Percentiles rank a stretch among this genome's conserved stretches.
These are phyloP conservation scores for Aspergillus neotritici DNA, from an alignment of 2,329 filamentous ascomycete species.

Conservation along the genomic window DNA sequence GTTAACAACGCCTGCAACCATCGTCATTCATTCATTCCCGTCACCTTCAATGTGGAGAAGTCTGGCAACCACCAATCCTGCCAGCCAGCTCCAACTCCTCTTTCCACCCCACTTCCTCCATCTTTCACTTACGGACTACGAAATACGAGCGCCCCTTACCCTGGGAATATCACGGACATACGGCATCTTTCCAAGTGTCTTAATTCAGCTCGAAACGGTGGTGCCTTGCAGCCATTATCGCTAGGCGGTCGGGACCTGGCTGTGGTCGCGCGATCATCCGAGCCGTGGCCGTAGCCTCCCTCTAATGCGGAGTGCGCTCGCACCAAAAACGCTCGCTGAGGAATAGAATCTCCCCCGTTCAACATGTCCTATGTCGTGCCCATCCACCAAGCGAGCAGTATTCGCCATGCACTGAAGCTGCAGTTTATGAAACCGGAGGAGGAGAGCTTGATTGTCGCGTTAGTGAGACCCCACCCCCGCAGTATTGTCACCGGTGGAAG, in stretches of 20 bases:
- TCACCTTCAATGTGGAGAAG: neutral
- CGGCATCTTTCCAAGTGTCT: neutral
- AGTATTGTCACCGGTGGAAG: too few relatives aligned
- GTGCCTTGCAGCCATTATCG: too few relatives aligned
- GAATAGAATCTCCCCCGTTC: neutral
- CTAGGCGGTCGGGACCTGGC: too few relatives aligned
- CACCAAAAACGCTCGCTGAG: too few relatives aligned
- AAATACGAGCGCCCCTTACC: too few relatives aligned
- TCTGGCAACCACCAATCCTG: neutral
- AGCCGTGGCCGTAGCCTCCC: too few relatives aligned
- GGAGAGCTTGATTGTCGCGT: slow-evolving; percentile 85
- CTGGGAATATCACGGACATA: neutral
- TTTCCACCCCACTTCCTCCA: neutral
- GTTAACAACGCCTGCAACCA: slow-evolving; percentile 7
- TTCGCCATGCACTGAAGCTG: slow-evolving; percentile 79
- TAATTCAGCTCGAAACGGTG: neutral
- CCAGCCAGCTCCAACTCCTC: neutral
- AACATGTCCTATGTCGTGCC: slow-evolving; percentile 90
- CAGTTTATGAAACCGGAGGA: slow-evolving; percentile 67
- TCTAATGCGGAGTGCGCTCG: too few relatives aligned
- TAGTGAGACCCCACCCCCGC: slow-evolving; percentile 44
- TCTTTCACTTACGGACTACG: too few relatives aligned
- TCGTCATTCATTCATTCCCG: slow-evolving; percentile 12
- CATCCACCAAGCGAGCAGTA: slow-evolving; percentile 85
- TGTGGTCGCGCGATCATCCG: too few relatives aligned